A percentile compares a stretch with the other conserved stretches of the same genome.
These are phyloP conservation scores for Podaxis rugospora DNA, from an alignment of 768 basidiomycete genomes.

Conservation along the genomic window DNA sequence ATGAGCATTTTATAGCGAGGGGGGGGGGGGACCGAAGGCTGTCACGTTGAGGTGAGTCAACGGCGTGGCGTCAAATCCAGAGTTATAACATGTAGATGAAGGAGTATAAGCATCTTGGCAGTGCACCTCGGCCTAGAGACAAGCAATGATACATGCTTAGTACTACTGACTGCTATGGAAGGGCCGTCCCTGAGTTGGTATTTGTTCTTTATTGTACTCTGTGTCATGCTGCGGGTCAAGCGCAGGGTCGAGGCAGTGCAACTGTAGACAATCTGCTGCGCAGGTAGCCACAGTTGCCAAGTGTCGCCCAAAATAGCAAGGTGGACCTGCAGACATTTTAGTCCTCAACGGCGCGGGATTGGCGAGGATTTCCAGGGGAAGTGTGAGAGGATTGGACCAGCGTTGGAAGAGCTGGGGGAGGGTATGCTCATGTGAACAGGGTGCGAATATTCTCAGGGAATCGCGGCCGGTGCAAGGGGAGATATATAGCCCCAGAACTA, in stretches of 20 bases:
- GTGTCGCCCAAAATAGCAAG: neutral
- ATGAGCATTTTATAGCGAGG: too few species aligned
- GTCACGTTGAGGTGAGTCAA: neutral
- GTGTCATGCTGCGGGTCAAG: neutral
- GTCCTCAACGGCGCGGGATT: neutral
- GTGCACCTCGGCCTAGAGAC: neutral
- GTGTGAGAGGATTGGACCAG: neutral
- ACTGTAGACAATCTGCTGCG: neutral
- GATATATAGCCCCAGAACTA: neutral
- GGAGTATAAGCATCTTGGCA: neutral
- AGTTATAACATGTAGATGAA: neutral
- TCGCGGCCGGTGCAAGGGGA: neutral
- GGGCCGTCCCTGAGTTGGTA: neutral
- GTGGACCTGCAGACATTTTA: neutral
- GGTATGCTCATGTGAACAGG: neutral
- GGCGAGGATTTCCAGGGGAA: neutral
- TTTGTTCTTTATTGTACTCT: neutral
- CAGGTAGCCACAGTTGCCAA: neutral
- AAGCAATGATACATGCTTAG: neutral
- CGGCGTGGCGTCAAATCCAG: neutral
- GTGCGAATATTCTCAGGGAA: neutral
- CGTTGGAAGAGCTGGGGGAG: constrained; percentile 1
- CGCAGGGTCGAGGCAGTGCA: neutral
- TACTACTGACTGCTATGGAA: neutral
- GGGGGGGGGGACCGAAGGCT: neutral